These are phyloP conservation scores for Cyphellophora attinorum DNA, from an alignment of 2,329 filamentous ascomycete genomes.

Conservation along the genomic window DNA sequence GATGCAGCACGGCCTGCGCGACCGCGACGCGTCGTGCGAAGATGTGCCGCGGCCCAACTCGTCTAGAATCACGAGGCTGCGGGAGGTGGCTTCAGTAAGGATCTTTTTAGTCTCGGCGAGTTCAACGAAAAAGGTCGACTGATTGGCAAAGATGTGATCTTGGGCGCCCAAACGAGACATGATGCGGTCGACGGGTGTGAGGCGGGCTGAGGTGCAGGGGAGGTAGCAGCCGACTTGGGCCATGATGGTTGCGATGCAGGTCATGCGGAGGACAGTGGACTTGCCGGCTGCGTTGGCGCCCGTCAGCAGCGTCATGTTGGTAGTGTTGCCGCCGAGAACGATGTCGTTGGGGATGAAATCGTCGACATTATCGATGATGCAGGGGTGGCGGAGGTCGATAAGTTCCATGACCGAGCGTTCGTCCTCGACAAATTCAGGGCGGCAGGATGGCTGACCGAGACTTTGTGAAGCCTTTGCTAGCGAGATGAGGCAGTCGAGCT, in stretches of 20 bases:
- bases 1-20: slow-evolving; percentile 92
- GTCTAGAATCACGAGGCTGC: slow-evolving; percentile 91
- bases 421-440: slow-evolving; percentile 76
- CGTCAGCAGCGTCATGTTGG: slow-evolving; percentile 85
- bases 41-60: slow-evolving; percentile 91
- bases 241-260: slow-evolving; percentile 93
- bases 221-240: slow-evolving; percentile 93
- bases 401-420: slow-evolving; percentile 86
- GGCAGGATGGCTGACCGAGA: slow-evolving; percentile 77
- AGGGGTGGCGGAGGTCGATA: slow-evolving; percentile 84
- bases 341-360: slow-evolving; percentile 98
- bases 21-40: slow-evolving; percentile 93
- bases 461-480: slow-evolving; percentile 79
- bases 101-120: slow-evolving; percentile 98
- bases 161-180: slow-evolving; percentile 97
- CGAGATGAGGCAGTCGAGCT: slow-evolving; percentile 91
- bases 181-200: slow-evolving; percentile 91
- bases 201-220: slow-evolving; percentile 67
- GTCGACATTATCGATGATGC: slow-evolving; percentile 77
- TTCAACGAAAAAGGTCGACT: slow-evolving; percentile 97
- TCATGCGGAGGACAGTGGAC: slow-evolving; percentile 93
- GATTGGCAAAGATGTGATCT: slow-evolving; percentile 97
- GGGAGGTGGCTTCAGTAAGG: slow-evolving; percentile 81
- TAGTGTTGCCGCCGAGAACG: slow-evolving; percentile 65
- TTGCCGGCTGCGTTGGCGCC: slow-evolving; percentile 97